phyloP scores from a whole-genome alignment of 345 rosid genomes.

The Linum usitatissimum region DNA sequence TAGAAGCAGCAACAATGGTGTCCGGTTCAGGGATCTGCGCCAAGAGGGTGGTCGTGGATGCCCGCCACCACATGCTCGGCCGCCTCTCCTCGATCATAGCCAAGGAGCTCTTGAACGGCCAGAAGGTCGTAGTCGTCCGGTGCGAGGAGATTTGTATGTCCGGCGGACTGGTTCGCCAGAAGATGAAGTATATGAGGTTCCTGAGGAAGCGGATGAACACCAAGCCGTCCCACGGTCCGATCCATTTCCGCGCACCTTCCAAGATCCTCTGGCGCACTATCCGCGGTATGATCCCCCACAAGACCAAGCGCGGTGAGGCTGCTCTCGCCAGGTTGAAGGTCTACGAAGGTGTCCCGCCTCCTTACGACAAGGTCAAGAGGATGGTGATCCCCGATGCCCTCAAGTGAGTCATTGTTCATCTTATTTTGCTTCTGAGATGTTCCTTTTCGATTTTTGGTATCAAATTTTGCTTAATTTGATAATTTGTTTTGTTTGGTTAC shows the following conservation, averaged over 20 bases:
- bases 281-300: slow-evolving; percentile 23
- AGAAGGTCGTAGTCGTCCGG: slow-evolving; percentile 1
- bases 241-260: slow-evolving; percentile 5
- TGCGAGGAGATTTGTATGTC: slow-evolving; percentile 4
- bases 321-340: slow-evolving; percentile 28
- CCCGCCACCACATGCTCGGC: slow-evolving; percentile 3
- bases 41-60: slow-evolving; percentile 3
- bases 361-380: slow-evolving; percentile 22
- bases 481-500: not conserved
- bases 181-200: slow-evolving; percentile 7
- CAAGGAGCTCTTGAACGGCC: slow-evolving; percentile 4
- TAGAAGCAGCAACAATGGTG: not conserved
- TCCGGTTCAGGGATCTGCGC: slow-evolving; percentile 2
- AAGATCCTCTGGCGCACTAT: slow-evolving; percentile 4
- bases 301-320: slow-evolving; percentile 30
- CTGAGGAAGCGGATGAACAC: slow-evolving; percentile 7
- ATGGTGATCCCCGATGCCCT: slow-evolving; percentile 31
- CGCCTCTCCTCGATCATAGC: not conserved
- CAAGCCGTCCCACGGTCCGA: slow-evolving; percentile 1
- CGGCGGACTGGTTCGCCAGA: slow-evolving; percentile 6
- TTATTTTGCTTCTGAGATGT: not conserved
- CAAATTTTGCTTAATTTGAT: not conserved
- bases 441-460: not conserved
- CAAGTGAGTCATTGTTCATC: slow-evolving; percentile 12
- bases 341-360: slow-evolving; percentile 27